Conservation (phyloP, 2,329 filamentous ascomycete species). For the Aspergillus bombycis region DNA sequence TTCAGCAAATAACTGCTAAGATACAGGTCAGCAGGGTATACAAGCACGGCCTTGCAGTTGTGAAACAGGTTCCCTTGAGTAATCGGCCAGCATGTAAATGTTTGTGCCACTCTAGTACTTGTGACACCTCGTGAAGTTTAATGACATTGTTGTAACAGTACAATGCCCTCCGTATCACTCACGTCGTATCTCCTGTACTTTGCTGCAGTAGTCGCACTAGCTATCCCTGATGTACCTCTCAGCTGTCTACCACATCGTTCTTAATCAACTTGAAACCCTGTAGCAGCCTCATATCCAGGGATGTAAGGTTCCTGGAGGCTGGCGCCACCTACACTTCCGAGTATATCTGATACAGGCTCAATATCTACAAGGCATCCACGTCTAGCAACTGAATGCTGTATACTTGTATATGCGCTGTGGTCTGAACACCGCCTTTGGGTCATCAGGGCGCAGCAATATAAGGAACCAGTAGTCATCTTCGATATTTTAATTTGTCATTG, state of each 20-base stretch:
- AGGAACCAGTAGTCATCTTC: background rate
- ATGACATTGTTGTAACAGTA: background rate
- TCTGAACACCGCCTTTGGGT: background rate
- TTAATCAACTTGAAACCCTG: background rate
- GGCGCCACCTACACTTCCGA: rapidly evolving
- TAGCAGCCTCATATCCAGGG: background rate
- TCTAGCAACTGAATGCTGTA: background rate
- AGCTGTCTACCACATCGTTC: background rate
- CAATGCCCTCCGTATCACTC: background rate
- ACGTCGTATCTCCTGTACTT: background rate
- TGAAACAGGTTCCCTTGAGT: background rate
- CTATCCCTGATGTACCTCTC: background rate
- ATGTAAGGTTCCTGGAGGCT: background rate
- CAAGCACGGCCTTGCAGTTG: background rate
- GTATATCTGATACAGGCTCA: background rate
- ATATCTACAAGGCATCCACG: background rate
- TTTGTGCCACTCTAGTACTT: background rate
- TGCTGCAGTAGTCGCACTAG: background rate
- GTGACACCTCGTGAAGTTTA: background rate
- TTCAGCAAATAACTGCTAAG: background rate
- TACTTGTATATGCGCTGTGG: background rate
- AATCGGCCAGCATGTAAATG: background rate
- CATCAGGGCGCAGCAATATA: background rate
- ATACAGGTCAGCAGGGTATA: background rate
- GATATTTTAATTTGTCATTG: background rate